Conservation (phyloP, 805 yeast species). For the Wickerhamiella nectarea region DNA sequence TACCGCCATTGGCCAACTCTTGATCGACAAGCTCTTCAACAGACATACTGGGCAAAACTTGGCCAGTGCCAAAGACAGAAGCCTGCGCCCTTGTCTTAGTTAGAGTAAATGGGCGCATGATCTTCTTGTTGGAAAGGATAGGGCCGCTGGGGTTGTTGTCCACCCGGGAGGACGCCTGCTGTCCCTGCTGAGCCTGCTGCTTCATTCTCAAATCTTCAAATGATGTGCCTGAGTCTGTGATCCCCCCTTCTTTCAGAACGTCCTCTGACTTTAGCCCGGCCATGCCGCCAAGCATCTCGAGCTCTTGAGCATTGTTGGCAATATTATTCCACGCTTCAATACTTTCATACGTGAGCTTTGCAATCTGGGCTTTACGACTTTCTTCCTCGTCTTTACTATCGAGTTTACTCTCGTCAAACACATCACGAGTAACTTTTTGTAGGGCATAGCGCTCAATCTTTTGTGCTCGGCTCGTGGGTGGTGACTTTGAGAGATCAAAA, state of each 20-base stretch:
- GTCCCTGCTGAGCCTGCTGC: no score
- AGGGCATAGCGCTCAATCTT: slow-evolving; percentile 3
- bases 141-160: background rate
- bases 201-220: background rate
- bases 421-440: background rate
- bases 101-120: slow-evolving; percentile 72
- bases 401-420: background rate
- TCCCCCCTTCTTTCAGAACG: background rate
- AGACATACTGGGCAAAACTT: slow-evolving; percentile 82
- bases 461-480: background rate
- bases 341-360: slow-evolving; percentile 2
- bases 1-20: slow-evolving; percentile 75
- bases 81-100: slow-evolving; percentile 36
- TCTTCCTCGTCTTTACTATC: slow-evolving; percentile 3
- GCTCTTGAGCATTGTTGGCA: slow-evolving; percentile 6
- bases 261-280: background rate
- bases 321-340: slow-evolving; percentile 4
- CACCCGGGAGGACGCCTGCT: no score
- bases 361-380: background rate
- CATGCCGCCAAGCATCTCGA: slow-evolving; percentile 2
- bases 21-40: slow-evolving; percentile 83
- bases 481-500: background rate
- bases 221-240: background rate
- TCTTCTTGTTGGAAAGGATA: slow-evolving; percentile 35
- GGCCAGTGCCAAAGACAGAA: slow-evolving; percentile 83